Conservation (phyloP, 805 yeast genomes). For the Blastobotrys peoriensis region DNA sequence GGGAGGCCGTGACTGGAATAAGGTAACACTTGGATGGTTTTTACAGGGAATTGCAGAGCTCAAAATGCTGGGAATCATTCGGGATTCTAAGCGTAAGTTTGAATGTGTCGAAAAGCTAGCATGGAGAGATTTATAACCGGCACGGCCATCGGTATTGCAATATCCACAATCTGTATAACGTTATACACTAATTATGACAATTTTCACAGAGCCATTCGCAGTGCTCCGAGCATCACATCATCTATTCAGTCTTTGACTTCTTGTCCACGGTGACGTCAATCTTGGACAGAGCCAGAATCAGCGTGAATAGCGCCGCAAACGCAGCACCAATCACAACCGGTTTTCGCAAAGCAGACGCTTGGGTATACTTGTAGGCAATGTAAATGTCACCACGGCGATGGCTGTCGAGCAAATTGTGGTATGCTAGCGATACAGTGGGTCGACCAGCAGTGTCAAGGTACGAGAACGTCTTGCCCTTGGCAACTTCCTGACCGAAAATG, state of each 20-base stretch:
- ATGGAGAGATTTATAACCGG: constrained; percentile 56
- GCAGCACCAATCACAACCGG: constrained; percentile 61
- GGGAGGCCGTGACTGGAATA: constrained; percentile 51
- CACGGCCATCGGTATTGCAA: constrained; percentile 1
- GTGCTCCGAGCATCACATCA: not conserved
- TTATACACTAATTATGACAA: not conserved
- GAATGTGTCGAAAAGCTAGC: constrained; percentile 63
- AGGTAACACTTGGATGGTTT: constrained; percentile 62
- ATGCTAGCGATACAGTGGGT: constrained; percentile 58
- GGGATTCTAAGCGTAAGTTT: constrained; percentile 51
- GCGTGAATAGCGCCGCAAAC: constrained; percentile 49
- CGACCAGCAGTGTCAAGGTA: constrained; percentile 74
- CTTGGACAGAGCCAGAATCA: constrained; percentile 42
- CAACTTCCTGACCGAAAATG: constrained; percentile 28
- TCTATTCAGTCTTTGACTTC: constrained; percentile 1
- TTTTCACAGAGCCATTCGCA: not conserved
- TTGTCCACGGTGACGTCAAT: constrained; percentile 37
- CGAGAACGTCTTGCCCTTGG: constrained; percentile 28
- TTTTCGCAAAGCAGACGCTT: constrained; percentile 49
- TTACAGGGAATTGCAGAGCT: constrained; percentile 68
- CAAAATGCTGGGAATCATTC: constrained; percentile 60
- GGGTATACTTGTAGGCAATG: constrained; percentile 58
- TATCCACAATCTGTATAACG: not conserved
- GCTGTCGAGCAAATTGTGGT: constrained; percentile 62
- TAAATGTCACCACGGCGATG: constrained; percentile 50